Base-by-base conservation (phyloP, 345 rosid species). In the Draba incana region DNA sequence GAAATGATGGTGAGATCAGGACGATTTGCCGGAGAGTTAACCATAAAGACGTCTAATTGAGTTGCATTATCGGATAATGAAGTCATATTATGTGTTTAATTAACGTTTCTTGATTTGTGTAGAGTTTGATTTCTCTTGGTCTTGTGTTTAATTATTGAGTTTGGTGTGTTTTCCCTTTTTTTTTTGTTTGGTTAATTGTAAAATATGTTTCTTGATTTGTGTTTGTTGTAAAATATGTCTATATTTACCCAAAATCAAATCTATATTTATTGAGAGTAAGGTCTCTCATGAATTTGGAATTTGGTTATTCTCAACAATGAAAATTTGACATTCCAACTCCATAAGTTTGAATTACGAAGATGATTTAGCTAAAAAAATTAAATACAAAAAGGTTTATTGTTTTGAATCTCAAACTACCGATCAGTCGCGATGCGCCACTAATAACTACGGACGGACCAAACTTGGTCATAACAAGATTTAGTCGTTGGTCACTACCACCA, bases 1-100 rank as follows among this genome's bases (percentile, higher is more conserved):
- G 89, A 4, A 30, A 6, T 1, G 81, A 58, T 20, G 93, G 91
- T 5, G 89, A 89, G 72, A 70, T 87, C 61, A 72, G 92, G 72
- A 78, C 64, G 67, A 77, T 81, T 35, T 85, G 94, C 71, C 81
- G 70, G 51, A 69, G 59, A 13, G 75, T 85, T 61, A 89, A 87
- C 43, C 74, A 76, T 46, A 9, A 11, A 5, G 58, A 66, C 49
- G 45, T 15, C 30, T 70, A 47, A 31, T 42, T 16, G 30, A 49
- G 24, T 20, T 48, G 28, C 33, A 1, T 27, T 7, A 37, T 28
- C 37, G 4, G 13, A n/a, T 68, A 57, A 4, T 2, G 14, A 20
- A 48, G 39, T 8, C 39, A 35, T 35, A 35, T 35, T 38, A 59
- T 30, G 14, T 7, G 33, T 57, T 48, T 68, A 43, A 10, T 47